Evolutionary conservation across 2,329 filamentous ascomycete species (phyloP).

Genomic region (Sporothrix pseudoabietina): DNA sequence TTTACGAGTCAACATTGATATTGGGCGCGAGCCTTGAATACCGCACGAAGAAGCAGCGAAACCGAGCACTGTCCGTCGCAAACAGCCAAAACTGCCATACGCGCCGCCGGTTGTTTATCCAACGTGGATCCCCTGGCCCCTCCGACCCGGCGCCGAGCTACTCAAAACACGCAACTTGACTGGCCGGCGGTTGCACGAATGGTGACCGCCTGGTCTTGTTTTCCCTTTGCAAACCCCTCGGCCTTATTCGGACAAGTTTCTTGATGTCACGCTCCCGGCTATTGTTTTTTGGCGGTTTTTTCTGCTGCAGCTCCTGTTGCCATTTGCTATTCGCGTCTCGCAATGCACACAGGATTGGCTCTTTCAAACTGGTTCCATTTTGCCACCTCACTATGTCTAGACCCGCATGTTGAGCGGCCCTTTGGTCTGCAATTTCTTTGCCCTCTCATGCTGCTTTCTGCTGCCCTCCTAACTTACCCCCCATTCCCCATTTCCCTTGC

Average conservation of each 20-base stretch:
- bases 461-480: slow-evolving; percentile 25
- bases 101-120: slow-evolving; percentile 5
- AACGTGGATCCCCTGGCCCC: slow-evolving; percentile 12
- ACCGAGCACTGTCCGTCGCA: not conserved
- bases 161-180: slow-evolving; percentile 25
- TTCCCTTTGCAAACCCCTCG: not conserved
- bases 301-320: slow-evolving; percentile 21
- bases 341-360: slow-evolving; percentile 45
- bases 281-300: slow-evolving; percentile 4
- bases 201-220: slow-evolving; percentile 16
- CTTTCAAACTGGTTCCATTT: slow-evolving; percentile 46
- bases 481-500: slow-evolving; percentile 26
- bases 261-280: not conserved
- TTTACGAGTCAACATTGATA: not conserved
- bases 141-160: slow-evolving; percentile 28
- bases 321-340: slow-evolving; percentile 37
- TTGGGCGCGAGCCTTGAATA: not conserved
- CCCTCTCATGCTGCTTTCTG: slow-evolving; percentile 12
- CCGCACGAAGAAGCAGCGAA: not conserved
- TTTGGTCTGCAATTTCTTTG: slow-evolving; percentile 19
- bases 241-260: slow-evolving; percentile 3
- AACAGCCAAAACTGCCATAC: not conserved
- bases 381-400: slow-evolving; percentile 50
- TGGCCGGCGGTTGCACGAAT: slow-evolving; percentile 27
- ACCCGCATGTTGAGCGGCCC: slow-evolving; percentile 44